phyloP scores from a whole-genome alignment of 495 filamentous ascomycete species.

The Aspergillus coremiiformis region DNA sequence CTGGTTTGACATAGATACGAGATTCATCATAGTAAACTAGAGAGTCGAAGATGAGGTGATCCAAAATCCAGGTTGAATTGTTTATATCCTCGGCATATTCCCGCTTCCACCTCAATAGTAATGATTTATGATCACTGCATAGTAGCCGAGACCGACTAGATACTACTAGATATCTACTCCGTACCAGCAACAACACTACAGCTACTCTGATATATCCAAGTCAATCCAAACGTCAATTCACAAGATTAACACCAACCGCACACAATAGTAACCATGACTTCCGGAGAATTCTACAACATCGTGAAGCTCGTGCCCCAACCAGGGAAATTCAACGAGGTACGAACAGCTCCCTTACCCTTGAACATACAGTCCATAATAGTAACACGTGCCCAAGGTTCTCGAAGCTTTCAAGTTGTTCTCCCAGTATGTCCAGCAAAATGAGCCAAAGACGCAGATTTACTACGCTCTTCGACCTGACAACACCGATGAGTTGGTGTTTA shows the following conservation, averaged over 20 bases:
- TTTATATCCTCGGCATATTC: slow-evolving; percentile 5
- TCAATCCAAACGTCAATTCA: not conserved
- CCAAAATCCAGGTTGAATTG: not conserved
- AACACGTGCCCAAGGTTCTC: not conserved
- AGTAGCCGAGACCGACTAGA: not conserved
- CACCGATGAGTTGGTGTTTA: not conserved
- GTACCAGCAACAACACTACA: not conserved
- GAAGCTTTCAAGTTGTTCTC: not conserved
- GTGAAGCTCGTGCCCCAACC: slow-evolving; percentile 4
- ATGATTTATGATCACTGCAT: not conserved
- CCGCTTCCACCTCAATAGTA: not conserved
- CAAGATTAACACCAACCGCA: not conserved
- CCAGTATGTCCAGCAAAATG: not conserved
- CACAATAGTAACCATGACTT: not conserved
- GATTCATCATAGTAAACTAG: too few species aligned
- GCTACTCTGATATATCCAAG: not conserved
- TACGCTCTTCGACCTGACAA: slow-evolving; percentile 2
- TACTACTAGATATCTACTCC: not conserved
- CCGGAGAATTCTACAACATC: slow-evolving; percentile 5
- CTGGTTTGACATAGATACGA: too few species aligned
- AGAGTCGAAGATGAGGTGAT: not conserved
- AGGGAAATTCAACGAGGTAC: slow-evolving; percentile 3
- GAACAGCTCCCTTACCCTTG: not conserved
- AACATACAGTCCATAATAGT: not conserved
- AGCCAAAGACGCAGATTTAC: slow-evolving; percentile 6